A percentile compares a stretch with the other conserved stretches of the same genome.
phyloP scores from a whole-genome alignment of 2,329 filamentous ascomycete species.

The Stachybotrys echinatus region DNA sequence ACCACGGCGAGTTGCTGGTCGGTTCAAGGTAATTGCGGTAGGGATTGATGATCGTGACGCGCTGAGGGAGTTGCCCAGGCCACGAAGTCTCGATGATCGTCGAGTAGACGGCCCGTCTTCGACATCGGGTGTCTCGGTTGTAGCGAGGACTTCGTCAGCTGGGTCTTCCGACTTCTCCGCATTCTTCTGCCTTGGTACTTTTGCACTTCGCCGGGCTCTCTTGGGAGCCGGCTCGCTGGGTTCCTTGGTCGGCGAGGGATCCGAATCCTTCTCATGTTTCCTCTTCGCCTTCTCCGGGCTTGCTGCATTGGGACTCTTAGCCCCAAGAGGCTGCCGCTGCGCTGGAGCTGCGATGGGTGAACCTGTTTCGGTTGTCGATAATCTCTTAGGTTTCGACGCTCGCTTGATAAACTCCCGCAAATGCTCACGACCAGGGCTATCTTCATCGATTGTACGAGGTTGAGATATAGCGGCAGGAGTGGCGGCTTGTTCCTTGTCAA shows the following conservation, averaged over 20 bases:
- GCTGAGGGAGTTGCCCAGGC: constrained; percentile 8
- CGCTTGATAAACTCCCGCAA: constrained; percentile 29
- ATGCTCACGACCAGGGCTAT: constrained; percentile 28
- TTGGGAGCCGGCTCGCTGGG: constrained; percentile 15
- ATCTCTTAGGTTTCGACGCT: constrained; percentile 20
- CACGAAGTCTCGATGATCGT: constrained; percentile 27
- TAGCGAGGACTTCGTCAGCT: constrained; percentile 5
- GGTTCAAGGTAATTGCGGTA: constrained; percentile 24
- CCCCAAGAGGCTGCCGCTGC: constrained; percentile 24
- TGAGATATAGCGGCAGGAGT: background rate
- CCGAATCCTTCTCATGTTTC: constrained; percentile 18
- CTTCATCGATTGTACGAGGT: constrained; percentile 13
- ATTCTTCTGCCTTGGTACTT: constrained; percentile 9
- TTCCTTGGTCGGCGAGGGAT: constrained; percentile 14
- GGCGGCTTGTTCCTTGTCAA: background rate
- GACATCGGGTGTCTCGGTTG: constrained; percentile 1
- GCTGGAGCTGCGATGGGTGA: constrained; percentile 19
- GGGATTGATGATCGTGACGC: constrained; percentile 26
- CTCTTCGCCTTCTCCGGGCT: constrained; percentile 26
- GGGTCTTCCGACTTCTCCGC: constrained; percentile 5
- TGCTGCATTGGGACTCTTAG: constrained; percentile 28
- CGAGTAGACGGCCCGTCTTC: constrained; percentile 15
- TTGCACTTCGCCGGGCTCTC: constrained; percentile 14
- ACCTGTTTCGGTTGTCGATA: constrained; percentile 22
- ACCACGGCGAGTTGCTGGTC: constrained; percentile 17